Evolutionary conservation across 495 filamentous ascomycete species (phyloP).

Genomic region (Aspergillus steynii): DNA sequence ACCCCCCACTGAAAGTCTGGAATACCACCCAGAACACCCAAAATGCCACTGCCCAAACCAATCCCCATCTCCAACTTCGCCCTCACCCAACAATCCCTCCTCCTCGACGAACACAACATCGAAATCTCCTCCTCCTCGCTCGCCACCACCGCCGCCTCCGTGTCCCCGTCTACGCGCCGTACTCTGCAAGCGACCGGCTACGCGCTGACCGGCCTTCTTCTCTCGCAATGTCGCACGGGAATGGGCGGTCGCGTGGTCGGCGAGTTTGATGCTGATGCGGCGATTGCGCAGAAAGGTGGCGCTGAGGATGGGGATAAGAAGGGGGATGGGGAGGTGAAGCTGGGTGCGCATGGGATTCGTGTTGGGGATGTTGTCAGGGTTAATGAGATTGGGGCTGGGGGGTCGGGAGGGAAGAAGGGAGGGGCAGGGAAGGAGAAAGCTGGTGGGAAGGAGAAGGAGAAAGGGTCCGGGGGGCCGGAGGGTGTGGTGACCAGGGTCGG

Average conservation of each 20-base stretch:
- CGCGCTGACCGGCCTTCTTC: conserved; percentile 76
- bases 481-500: conserved; percentile 78
- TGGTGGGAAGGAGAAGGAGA: conserved; percentile 71
- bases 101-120: conserved; percentile 73
- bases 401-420: conserved; percentile 57
- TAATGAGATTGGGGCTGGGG: conserved; percentile 60
- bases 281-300: conserved; percentile 43
- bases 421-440: conserved; percentile 63
- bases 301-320: conserved; percentile 35
- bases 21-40: neutral
- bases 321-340: conserved; percentile 29
- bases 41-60: conserved; percentile 11
- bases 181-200: conserved; percentile 82
- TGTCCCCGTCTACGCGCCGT: conserved; percentile 67
- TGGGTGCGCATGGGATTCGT: conserved; percentile 81
- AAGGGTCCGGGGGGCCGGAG: conserved; percentile 55
- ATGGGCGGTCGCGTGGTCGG: conserved; percentile 84
- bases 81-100: conserved; percentile 71
- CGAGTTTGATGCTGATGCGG: conserved; percentile 74
- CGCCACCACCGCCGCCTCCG: conserved; percentile 67
- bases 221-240: conserved; percentile 84
- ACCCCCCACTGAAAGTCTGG: no score
- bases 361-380: conserved; percentile 87
- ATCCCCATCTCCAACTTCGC: conserved; percentile 78
- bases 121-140: conserved; percentile 55